Conservation (phyloP, 345 rosid species). For the Eutrema yunnanense region DNA sequence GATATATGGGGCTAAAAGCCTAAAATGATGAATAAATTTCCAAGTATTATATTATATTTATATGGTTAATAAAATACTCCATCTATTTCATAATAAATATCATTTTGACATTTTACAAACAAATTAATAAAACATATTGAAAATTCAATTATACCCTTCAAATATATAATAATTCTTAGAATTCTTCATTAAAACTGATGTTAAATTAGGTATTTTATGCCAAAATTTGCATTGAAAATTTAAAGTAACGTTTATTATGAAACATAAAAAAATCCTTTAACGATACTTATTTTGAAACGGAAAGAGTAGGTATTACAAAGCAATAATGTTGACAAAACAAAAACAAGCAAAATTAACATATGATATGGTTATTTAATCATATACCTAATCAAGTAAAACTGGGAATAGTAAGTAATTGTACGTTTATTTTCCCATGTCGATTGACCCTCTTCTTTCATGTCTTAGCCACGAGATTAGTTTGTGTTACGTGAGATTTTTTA, state of each 20-base stretch:
- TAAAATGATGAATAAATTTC: background rate
- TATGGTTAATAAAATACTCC: background rate
- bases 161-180: too few species aligned
- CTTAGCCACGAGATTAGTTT: background rate
- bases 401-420: background rate
- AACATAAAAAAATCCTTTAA: too few species aligned
- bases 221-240: too few species aligned
- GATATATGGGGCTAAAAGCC: background rate
- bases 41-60: background rate
- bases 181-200: too few species aligned
- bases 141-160: too few species aligned
- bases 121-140: too few species aligned
- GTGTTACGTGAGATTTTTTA: background rate
- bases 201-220: too few species aligned
- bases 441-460: too few species aligned
- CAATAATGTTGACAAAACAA: background rate
- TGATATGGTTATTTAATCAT: background rate
- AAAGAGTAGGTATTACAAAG: background rate
- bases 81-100: too few species aligned
- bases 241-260: too few species aligned
- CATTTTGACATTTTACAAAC: too few species aligned
- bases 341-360: background rate
- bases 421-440: background rate
- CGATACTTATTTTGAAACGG: too few species aligned
- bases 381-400: background rate